These are phyloP conservation scores for Helianthus tuberosus DNA, from an alignment of 129 eudicot species.

Conservation along the genomic window DNA sequence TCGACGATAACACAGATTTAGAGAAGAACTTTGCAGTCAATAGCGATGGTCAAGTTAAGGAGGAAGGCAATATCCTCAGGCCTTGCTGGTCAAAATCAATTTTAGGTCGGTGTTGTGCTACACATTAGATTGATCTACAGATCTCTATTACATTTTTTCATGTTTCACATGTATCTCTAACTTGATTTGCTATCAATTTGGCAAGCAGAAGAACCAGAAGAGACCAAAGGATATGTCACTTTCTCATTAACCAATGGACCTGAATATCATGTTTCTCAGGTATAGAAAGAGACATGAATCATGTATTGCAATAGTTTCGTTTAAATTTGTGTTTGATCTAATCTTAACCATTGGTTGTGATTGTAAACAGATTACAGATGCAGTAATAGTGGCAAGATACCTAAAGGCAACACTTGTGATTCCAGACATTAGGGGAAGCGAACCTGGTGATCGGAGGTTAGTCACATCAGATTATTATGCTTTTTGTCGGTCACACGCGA, in stretches of 20 bases:
- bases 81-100: slow-evolving; percentile 84
- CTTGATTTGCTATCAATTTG: slow-evolving; percentile 11
- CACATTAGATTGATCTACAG: background rate
- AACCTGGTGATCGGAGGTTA: slow-evolving; percentile 85
- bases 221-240: slow-evolving; percentile 77
- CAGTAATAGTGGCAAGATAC: slow-evolving; percentile 82
- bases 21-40: slow-evolving; percentile 44
- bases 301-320: background rate
- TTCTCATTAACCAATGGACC: slow-evolving; percentile 97
- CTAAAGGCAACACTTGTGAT: slow-evolving; percentile 89
- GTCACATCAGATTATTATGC: background rate
- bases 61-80: slow-evolving; percentile 54
- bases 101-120: slow-evolving; percentile 47
- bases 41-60: slow-evolving; percentile 54
- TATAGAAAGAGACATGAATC: slow-evolving; percentile 15
- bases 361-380: slow-evolving; percentile 80
- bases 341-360: slow-evolving; percentile 1
- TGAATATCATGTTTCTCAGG: slow-evolving; percentile 97
- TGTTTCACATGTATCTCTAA: slow-evolving; percentile 1
- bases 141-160: slow-evolving; percentile 1
- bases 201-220: slow-evolving; percentile 57
- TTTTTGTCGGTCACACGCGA: background rate
- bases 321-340: slow-evolving; percentile 6
- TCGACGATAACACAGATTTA: slow-evolving; percentile 43
- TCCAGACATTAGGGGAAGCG: slow-evolving; percentile 95